Conservation (phyloP, 352 stramenopile species). For the Thraustochytrium sp. region DNA sequence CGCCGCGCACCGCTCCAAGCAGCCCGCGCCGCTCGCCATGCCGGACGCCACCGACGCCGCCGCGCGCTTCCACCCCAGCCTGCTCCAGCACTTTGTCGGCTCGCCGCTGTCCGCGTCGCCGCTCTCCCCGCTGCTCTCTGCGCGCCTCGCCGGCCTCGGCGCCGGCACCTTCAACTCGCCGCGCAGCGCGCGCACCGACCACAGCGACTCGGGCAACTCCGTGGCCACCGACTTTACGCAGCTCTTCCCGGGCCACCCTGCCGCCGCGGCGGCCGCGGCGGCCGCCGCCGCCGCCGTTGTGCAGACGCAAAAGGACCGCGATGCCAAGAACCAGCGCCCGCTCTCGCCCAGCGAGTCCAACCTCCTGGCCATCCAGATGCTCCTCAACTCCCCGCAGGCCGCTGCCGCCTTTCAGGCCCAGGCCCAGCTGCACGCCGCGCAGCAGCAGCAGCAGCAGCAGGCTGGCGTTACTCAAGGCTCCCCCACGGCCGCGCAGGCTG, state of each 20-base stretch:
- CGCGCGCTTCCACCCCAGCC: not conserved
- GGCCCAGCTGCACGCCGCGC: too few species aligned
- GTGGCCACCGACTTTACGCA: not conserved
- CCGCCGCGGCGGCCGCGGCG: too few species aligned
- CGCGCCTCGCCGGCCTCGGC: not conserved
- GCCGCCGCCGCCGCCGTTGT: too few species aligned
- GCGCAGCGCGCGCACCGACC: not conserved
- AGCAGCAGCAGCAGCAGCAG: too few species aligned
- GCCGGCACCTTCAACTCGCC: slow-evolving; percentile 1
- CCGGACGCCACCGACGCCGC: not conserved
- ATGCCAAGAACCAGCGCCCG: not conserved
- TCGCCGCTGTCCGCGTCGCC: not conserved
- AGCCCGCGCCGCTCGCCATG: not conserved
- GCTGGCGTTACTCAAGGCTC: too few species aligned
- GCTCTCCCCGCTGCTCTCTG: not conserved
- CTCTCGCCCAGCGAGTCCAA: not conserved
- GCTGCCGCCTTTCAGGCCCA: not conserved
- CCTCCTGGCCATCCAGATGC: not conserved
- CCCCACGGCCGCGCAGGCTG: too few species aligned
- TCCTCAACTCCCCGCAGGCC: not conserved
- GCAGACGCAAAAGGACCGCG: too few species aligned
- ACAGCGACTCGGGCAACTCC: not conserved
- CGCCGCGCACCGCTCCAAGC: not conserved
- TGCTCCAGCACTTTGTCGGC: not conserved
- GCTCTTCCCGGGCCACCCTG: not conserved